These are phyloP conservation scores for Fusarium hostae DNA, from an alignment of 2,329 filamentous ascomycete genomes.

Conservation along the genomic window DNA sequence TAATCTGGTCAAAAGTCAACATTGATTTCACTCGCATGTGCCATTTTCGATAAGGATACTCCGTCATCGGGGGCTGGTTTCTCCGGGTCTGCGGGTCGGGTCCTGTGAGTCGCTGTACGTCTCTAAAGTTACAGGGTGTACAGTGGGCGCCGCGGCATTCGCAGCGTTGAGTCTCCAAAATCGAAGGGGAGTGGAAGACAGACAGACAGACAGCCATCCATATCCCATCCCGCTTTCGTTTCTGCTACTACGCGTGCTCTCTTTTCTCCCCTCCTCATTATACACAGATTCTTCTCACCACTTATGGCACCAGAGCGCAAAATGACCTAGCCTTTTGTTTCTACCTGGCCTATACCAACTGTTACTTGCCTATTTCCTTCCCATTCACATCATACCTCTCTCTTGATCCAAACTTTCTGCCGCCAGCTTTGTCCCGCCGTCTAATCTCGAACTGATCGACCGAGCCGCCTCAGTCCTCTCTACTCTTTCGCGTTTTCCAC, in stretches of 20 bases:
- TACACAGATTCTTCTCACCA: constrained; percentile 31
- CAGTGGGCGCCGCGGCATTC: constrained; percentile 31
- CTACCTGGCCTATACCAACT: constrained; percentile 36
- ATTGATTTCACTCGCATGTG: constrained; percentile 5
- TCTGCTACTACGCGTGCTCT: constrained; percentile 40
- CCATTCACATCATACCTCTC: constrained; percentile 16
- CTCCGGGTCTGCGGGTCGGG: constrained; percentile 34
- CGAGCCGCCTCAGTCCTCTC: constrained; percentile 29
- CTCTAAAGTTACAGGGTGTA: constrained; percentile 1
- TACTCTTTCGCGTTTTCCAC: constrained; percentile 38
- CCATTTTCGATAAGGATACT: constrained; percentile 41
- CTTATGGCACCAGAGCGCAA: constrained; percentile 33
- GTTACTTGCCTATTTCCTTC: constrained; percentile 28
- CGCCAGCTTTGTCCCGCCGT: constrained; percentile 38
- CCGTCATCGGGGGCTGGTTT: constrained; percentile 41
- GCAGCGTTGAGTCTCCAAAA: constrained; percentile 43
- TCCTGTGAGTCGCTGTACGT: constrained; percentile 28
- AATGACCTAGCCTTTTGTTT: constrained; percentile 41
- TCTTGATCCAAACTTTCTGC: constrained; percentile 25
- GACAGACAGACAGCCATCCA: constrained; percentile 11
- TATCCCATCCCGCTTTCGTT: constrained; percentile 38
- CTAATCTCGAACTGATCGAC: constrained; percentile 37
- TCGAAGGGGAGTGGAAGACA: constrained; percentile 31
- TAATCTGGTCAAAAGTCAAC: neutral
- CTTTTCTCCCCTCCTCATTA: constrained; percentile 38